Evolutionary conservation across 2,329 filamentous ascomycete species (phyloP), one percentile per base, ranked within the genome.

Genomic region (Trichophyton simii): DNA sequence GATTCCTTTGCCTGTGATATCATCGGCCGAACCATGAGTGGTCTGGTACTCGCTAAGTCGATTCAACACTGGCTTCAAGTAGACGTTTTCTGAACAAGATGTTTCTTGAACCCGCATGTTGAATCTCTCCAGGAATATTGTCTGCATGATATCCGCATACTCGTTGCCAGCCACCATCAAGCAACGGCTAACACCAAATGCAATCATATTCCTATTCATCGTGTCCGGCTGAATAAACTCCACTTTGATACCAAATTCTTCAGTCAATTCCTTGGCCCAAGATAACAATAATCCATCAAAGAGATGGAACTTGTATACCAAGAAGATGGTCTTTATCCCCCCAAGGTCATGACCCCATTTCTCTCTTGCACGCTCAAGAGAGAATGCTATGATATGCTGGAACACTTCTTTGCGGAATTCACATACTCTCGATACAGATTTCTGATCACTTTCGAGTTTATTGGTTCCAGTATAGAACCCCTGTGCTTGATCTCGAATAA

Each of bases 1-100:
- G 2, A 58, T 58, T 58, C 55, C 55, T 25, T 58, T 58, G 9
- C 55, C 55, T 20, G 55, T 58, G 55, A 58, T 58, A 58, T 58
- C 55, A n/a, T 58, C 55, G 11, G 55, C 55, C 8, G 55, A 58
- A 20, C 55, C 55, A 22, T 58, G 55, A 2, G 55, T 58, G 13
- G 55, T 58, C 18, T 58, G 55, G 41, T 58, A 58, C 31, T 58
- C 55, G 55, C 55, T 58, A 7, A 58, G 55, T 34, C 55, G 55
- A 7, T 41, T 54, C 55, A 58, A 58, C 4, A 15, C 31, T 22
- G 55, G 55, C 7, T 41, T 18, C 55, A 58, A 41, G 20, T 58
- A 58, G 22, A 58, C 38, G 9, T 58, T 58, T 20, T 58, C 55
- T 6, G 55, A 38, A n/a, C 55, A 58, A 8, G 55, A 58, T 31